These are phyloP conservation scores for Papiliotrema terrestris DNA, from an alignment of 1,284 basidiomycete genomes.

Conservation along the genomic window DNA sequence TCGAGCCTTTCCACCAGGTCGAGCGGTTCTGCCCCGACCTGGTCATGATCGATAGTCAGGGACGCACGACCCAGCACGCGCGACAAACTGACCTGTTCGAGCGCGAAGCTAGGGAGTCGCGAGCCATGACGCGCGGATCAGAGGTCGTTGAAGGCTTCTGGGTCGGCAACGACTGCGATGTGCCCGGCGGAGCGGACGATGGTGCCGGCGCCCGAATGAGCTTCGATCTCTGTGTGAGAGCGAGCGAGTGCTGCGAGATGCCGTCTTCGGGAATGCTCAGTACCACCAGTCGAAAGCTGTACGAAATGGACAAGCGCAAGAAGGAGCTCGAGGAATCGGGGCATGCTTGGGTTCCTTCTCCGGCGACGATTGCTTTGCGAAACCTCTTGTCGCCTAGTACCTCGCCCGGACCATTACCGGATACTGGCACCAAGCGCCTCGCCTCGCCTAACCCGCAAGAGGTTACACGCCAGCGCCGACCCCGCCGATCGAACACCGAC, in stretches of 20 bases:
- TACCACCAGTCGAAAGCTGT: conserved; percentile 25
- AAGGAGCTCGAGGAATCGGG: conserved; percentile 10
- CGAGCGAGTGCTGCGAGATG: conserved; percentile 48
- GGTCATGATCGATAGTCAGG: conserved; percentile 54
- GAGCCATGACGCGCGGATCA: conserved; percentile 63
- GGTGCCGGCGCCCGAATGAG: conserved; percentile 30
- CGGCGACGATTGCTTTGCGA: conserved; percentile 44
- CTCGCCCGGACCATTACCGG: conserved; percentile 8
- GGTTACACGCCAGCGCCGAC: conserved; percentile 12
- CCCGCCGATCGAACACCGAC: conserved; percentile 3
- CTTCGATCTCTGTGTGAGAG: conserved; percentile 46
- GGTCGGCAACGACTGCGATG: conserved; percentile 52
- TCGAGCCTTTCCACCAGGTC: conserved; percentile 58
- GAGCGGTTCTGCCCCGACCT: conserved; percentile 53
- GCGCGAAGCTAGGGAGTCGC: conserved; percentile 40
- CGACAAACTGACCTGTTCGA: conserved; percentile 53
- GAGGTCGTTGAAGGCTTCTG: conserved; percentile 66
- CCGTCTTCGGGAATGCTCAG: conserved; percentile 26
- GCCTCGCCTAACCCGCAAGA: conserved; percentile 15
- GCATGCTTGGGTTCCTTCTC: conserved; percentile 33
- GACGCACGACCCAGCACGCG: conserved; percentile 43
- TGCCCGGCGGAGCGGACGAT: conserved; percentile 41
- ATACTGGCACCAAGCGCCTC: conserved; percentile 17
- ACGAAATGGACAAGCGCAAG: conserved; percentile 30
- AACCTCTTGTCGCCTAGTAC: conserved; percentile 35